Evolutionary conservation across 2,329 filamentous ascomycete genomes (phyloP).

Genomic region (Aspergillus neotritici): DNA sequence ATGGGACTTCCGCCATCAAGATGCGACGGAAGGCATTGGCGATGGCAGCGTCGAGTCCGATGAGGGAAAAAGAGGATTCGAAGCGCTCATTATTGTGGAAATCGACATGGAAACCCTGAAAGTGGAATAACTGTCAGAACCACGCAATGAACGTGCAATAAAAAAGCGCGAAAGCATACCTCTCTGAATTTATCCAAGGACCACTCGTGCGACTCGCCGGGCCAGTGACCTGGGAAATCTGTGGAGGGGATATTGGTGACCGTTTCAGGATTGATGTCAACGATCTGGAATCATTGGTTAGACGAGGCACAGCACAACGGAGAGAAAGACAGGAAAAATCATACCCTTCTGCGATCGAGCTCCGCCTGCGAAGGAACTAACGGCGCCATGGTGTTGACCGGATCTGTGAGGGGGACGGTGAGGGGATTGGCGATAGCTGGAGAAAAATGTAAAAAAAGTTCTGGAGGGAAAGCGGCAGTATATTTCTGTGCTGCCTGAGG

Average conservation of each 20-base stretch:
- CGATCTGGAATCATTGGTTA: conserved; percentile 52
- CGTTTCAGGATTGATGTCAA: conserved; percentile 83
- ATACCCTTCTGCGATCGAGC: conserved; percentile 40
- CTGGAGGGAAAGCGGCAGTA: conserved; percentile 23
- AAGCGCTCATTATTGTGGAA: conserved; percentile 78
- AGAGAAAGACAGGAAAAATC: conserved; percentile 9
- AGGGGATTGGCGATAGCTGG: conserved; percentile 19
- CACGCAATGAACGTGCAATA: neutral
- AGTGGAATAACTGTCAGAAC: conserved; percentile 3
- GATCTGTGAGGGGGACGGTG: conserved; percentile 14
- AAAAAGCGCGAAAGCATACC: conserved; percentile 31
- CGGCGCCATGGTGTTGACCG: conserved; percentile 35
- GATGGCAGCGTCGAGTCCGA: conserved; percentile 85
- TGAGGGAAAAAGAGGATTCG: conserved; percentile 81
- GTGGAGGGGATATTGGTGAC: conserved; percentile 83
- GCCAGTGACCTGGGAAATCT: conserved; percentile 87
- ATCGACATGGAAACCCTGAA: conserved; percentile 62
- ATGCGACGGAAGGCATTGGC: conserved; percentile 98
- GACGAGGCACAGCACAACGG: conserved; percentile 4
- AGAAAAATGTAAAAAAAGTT: conserved; percentile 32
- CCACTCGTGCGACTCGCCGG: conserved; percentile 81
- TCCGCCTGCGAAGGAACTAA: conserved; percentile 39
- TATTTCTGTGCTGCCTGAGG: conserved; percentile 24
- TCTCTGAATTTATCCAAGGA: conserved; percentile 64
- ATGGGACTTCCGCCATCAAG: conserved; percentile 87